Conservation (phyloP, 768 basidiomycete species). For the Leccinellum albellum region DNA sequence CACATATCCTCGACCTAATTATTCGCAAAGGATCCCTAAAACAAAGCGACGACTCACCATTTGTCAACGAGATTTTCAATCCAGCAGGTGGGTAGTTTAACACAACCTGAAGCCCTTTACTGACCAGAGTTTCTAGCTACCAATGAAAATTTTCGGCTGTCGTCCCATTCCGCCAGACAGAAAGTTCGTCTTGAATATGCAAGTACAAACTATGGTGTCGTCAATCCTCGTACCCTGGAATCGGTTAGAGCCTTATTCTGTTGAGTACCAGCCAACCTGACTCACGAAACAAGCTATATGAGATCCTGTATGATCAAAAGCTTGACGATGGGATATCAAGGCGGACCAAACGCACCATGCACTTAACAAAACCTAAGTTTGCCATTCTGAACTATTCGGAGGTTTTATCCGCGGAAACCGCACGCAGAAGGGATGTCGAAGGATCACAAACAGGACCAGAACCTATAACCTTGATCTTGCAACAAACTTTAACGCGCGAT, state of each 20-base stretch:
- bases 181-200: conserved; percentile 42
- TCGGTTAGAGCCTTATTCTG: conserved; percentile 24
- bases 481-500: conserved; percentile 36
- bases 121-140: conserved; percentile 31
- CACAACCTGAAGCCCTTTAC: neutral
- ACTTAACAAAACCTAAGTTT: conserved; percentile 27
- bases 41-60: conserved; percentile 51
- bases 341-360: conserved; percentile 24
- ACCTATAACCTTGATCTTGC: conserved; percentile 28
- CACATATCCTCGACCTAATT: conserved; percentile 48
- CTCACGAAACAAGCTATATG: conserved; percentile 38
- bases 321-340: conserved; percentile 40
- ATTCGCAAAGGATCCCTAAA: conserved; percentile 49
- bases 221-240: conserved; percentile 47
- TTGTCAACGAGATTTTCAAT: conserved; percentile 54
- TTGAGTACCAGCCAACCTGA: neutral
- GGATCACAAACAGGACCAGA: neutral
- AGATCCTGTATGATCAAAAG: conserved; percentile 48
- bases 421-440: neutral
- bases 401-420: conserved; percentile 29
- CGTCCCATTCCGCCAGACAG: conserved; percentile 34
- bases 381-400: conserved; percentile 38
- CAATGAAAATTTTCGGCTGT: conserved; percentile 37
- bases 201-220: conserved; percentile 51
- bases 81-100: conserved; percentile 37